A percentile compares a stretch with the other conserved stretches of the same genome.
Evolutionary conservation across 2,329 filamentous ascomycete genomes (phyloP).

Genomic region (Plenodomus biglobosus): DNA sequence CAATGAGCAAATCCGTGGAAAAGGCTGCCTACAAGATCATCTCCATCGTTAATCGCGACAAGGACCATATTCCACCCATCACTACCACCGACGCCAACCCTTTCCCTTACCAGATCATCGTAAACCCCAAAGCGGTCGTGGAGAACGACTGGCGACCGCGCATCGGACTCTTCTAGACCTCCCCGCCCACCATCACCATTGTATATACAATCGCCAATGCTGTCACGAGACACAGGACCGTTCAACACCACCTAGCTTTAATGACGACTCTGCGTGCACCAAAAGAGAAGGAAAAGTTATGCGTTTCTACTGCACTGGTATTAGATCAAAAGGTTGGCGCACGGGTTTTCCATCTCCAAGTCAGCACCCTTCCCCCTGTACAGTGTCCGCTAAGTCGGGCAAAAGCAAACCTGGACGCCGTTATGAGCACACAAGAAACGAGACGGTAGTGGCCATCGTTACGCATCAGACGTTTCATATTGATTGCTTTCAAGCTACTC

Average conservation of each 20-base stretch:
- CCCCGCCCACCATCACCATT: slow-evolving; percentile 7
- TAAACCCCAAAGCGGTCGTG: slow-evolving; percentile 71
- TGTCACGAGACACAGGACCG: slow-evolving; percentile 11
- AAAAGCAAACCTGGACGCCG: slow-evolving; percentile 6
- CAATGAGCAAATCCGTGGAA: slow-evolving; percentile 87
- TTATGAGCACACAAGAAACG: slow-evolving; percentile 2
- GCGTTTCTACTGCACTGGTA: background rate
- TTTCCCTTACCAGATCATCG: slow-evolving; percentile 89
- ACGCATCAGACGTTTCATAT: background rate
- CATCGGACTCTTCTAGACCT: slow-evolving; percentile 58
- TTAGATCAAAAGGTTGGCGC: background rate
- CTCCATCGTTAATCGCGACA: slow-evolving; percentile 81
- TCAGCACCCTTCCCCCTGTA: slow-evolving; percentile 15
- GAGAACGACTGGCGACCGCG: slow-evolving; percentile 72
- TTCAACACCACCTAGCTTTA: slow-evolving; percentile 27
- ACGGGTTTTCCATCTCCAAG: slow-evolving; percentile 2
- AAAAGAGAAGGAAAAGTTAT: slow-evolving; percentile 27
- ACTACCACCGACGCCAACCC: slow-evolving; percentile 90
- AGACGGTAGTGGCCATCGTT: background rate
- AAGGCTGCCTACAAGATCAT: slow-evolving; percentile 89
- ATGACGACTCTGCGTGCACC: slow-evolving; percentile 2
- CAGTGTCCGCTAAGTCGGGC: slow-evolving; percentile 29
- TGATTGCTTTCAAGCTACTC: slow-evolving; percentile 23
- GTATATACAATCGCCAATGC: slow-evolving; percentile 23
- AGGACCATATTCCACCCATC: slow-evolving; percentile 95